A percentile compares a stretch with the other conserved stretches of the same genome.
These are phyloP conservation scores for Mycena capillaripes DNA, from an alignment of 768 basidiomycete genomes.

Conservation along the genomic window DNA sequence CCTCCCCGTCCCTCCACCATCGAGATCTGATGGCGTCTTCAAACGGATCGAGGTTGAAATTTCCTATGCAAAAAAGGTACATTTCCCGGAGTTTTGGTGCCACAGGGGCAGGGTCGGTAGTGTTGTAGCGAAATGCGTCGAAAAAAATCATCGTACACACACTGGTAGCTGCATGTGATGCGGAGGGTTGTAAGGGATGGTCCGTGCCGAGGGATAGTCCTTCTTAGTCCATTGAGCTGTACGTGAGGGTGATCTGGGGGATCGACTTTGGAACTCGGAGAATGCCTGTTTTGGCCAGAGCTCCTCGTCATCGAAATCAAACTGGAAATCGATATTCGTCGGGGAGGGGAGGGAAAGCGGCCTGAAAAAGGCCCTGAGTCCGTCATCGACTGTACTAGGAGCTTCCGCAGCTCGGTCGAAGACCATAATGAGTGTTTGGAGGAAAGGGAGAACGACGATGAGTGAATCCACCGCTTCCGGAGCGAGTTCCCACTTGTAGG, in stretches of 20 bases:
- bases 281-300: conserved; percentile 7
- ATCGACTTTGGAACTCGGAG: neutral
- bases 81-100: too few relatives aligned
- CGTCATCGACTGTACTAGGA: neutral
- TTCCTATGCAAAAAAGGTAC: too few relatives aligned
- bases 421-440: neutral
- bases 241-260: neutral
- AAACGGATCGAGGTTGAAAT: too few relatives aligned
- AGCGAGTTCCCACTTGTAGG: neutral
- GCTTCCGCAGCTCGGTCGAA: neutral
- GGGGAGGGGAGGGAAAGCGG: conserved; percentile 22
- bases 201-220: neutral
- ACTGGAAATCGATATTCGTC: neutral
- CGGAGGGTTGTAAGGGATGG: neutral
- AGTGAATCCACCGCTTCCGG: neutral
- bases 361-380: conserved; percentile 1
- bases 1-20: conserved; percentile 1
- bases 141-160: conserved; percentile 3
- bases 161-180: neutral
- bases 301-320: neutral
- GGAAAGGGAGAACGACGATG: conserved; percentile 5
- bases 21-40: too few relatives aligned
- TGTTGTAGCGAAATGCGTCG: neutral
- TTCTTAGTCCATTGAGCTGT: neutral
- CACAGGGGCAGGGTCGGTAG: neutral